A percentile compares a stretch with the other conserved stretches of the same genome.
Evolutionary conservation across 2,329 filamentous ascomycete species (phyloP).

Genomic region (Exophiala aquamarina): DNA sequence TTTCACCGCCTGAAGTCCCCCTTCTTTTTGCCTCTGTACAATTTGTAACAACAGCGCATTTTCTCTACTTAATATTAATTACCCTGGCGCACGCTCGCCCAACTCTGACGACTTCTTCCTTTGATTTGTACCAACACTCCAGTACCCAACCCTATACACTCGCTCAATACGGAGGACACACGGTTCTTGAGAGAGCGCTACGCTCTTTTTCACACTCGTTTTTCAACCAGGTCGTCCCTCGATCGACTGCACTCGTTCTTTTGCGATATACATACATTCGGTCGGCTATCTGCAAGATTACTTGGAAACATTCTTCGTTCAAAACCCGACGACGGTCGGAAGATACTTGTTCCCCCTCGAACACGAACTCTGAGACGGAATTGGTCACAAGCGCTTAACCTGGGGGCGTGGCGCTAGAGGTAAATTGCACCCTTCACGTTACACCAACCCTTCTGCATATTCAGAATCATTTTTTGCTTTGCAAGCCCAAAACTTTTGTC

Average conservation of each 20-base stretch:
- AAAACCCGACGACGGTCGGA: slow-evolving; percentile 5
- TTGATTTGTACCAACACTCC: slow-evolving; percentile 20
- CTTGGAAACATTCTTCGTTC: slow-evolving; percentile 6
- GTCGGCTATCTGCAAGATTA: slow-evolving; percentile 4
- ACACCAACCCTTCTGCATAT: no score
- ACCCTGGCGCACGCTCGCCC: slow-evolving; percentile 8
- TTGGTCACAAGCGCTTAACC: slow-evolving; percentile 13
- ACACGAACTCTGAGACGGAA: slow-evolving; percentile 5
- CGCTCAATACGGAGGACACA: slow-evolving; percentile 1
- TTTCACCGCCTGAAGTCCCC: slow-evolving; percentile 4
- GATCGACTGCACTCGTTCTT: not conserved
- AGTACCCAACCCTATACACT: slow-evolving; percentile 7
- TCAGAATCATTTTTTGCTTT: no score
- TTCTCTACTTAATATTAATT: slow-evolving; percentile 14
- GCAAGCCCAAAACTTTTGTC: no score
- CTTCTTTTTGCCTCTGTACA: slow-evolving; percentile 14
- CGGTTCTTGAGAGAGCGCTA: not conserved
- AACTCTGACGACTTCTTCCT: slow-evolving; percentile 3
- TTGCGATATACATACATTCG: not conserved
- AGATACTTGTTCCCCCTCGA: slow-evolving; percentile 4
- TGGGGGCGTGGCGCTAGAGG: slow-evolving; percentile 20
- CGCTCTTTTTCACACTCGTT: slow-evolving; percentile 10
- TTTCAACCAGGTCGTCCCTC: not conserved
- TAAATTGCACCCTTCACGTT: slow-evolving; percentile 22
- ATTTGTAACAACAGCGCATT: slow-evolving; percentile 23